Evolutionary conservation across 257 asterid species (phyloP).

Genomic region (Schizonepeta tenuifolia): DNA sequence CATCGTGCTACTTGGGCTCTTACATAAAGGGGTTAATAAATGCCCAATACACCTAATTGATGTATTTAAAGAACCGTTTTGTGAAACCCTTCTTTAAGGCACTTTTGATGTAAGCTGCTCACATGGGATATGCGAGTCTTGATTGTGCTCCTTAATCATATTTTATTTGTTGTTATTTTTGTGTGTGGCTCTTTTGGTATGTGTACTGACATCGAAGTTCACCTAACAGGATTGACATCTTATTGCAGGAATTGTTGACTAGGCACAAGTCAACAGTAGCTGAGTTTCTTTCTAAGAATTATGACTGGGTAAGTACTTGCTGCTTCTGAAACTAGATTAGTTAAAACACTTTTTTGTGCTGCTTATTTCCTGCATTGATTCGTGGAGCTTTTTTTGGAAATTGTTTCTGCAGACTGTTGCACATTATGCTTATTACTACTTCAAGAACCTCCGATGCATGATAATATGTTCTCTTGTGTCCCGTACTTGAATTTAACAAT

Average conservation of each 20-base stretch:
- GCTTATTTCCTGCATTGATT: conserved; percentile 12
- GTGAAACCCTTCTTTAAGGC: conserved; percentile 6
- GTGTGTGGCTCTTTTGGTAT: not conserved
- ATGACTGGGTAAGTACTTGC: conserved; percentile 78
- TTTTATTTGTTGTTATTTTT: not conserved
- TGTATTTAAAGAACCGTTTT: not conserved
- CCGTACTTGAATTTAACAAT: not conserved
- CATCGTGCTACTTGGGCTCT: not conserved
- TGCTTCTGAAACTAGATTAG: conserved; percentile 15
- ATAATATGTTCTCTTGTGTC: conserved; percentile 3
- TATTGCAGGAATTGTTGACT: conserved; percentile 87
- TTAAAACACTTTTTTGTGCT: conserved; percentile 8
- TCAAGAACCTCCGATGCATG: not conserved
- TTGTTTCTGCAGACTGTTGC: conserved; percentile 2
- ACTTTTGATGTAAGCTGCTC: conserved; percentile 9
- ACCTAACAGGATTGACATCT: conserved; percentile 39
- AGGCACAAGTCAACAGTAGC: conserved; percentile 98
- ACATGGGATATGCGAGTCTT: not conserved
- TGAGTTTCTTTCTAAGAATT: conserved; percentile 83
- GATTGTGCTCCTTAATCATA: not conserved
- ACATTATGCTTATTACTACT: conserved; percentile 25
- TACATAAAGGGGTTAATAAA: not conserved
- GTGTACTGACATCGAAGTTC: conserved; percentile 23
- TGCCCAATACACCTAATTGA: not conserved
- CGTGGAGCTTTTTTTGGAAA: conserved; percentile 21